Evolutionary conservation across 176 grass and related monocot species (phyloP), one percentile per base, ranked within the genome.

Genomic region (Ensete glaucum): DNA sequence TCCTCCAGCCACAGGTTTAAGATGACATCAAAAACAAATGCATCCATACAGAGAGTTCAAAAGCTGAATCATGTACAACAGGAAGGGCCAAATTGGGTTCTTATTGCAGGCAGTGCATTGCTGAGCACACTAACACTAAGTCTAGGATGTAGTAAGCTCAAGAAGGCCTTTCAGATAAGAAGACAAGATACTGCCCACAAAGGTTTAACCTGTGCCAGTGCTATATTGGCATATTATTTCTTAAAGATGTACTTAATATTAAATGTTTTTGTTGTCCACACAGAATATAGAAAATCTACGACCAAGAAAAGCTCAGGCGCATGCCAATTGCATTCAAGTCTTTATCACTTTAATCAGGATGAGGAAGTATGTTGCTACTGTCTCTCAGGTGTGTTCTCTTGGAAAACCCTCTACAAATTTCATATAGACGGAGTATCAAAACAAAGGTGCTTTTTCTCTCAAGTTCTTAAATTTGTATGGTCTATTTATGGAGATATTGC

Each of bases 81-180:
- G 52, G 80, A 82, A 22, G 75, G 80, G 8, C 70, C 80, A 52
- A 86, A 82, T 76, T 86, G 79, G 85, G 77, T 86, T 27, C 76
- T 86, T 64, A 62, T 86, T 25, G 80, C 76, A 19, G 85, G 84
- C 8, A 70, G 76, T 49, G 85, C 85, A 25, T 75, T 86, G 67
- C 43, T 86, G 65, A 82, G 80, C 62, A 82, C 85, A 71, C 53
- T 86, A 54, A 52, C 77, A n/a, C 8, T 82, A 48, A 86, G 75
- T 43, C 76, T 86, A 9, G 85, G 76, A 66, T 82, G 76, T 76
- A 82, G 76, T 76, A 82, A 56, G 72, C 74, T 86, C 53, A 82
- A 76, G 65, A 70, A 70, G 19, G 26, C 82, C 54, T 56, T 79
- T 79, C 53, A 82, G 21, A 62, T 27, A 52, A 82, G 77, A 62